Conservation (phyloP, 2,329 filamentous ascomycete species). For the Apiospora pterosperma region DNA sequence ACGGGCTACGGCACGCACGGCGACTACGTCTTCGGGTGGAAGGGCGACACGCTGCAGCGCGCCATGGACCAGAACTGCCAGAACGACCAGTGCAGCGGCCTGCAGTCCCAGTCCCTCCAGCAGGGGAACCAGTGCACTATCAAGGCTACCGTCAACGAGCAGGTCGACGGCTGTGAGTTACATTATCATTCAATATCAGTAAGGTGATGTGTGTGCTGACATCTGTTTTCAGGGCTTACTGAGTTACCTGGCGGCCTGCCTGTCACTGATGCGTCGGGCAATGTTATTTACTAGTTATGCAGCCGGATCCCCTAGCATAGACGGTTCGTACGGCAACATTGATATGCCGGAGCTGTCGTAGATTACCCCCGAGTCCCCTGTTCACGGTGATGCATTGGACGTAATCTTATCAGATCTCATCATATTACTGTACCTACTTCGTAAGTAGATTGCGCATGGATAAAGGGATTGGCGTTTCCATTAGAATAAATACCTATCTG, state of each 20-base stretch:
- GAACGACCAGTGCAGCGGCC: slow-evolving; percentile 22
- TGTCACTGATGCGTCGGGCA: slow-evolving; percentile 13
- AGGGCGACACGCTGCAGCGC: slow-evolving; percentile 29
- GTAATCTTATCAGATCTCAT: too few species aligned
- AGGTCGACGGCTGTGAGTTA: slow-evolving; percentile 21
- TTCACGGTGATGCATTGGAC: too few species aligned
- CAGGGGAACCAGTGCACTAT: slow-evolving; percentile 19
- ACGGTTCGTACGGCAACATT: background rate
- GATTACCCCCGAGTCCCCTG: too few species aligned
- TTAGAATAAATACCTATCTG: too few species aligned
- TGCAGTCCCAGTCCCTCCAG: slow-evolving; percentile 15
- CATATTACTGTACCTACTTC: too few species aligned
- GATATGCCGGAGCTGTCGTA: too few species aligned
- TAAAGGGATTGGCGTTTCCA: too few species aligned
- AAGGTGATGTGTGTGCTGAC: slow-evolving; percentile 8
- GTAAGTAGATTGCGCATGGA: too few species aligned
- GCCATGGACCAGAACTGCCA: slow-evolving; percentile 31
- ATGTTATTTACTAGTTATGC: background rate
- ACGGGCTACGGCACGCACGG: slow-evolving; percentile 32
- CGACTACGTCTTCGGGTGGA: slow-evolving; percentile 34
- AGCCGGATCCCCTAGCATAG: too few species aligned
- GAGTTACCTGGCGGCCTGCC: slow-evolving; percentile 21
- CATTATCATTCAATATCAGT: too few species aligned
- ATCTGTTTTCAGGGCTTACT: slow-evolving; percentile 13
- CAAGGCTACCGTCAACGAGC: slow-evolving; percentile 15